Percentiles rank a stretch among this genome's conserved stretches.
Evolutionary conservation across 345 rosid species (phyloP).

Genomic region (Syzygium oleosum): DNA sequence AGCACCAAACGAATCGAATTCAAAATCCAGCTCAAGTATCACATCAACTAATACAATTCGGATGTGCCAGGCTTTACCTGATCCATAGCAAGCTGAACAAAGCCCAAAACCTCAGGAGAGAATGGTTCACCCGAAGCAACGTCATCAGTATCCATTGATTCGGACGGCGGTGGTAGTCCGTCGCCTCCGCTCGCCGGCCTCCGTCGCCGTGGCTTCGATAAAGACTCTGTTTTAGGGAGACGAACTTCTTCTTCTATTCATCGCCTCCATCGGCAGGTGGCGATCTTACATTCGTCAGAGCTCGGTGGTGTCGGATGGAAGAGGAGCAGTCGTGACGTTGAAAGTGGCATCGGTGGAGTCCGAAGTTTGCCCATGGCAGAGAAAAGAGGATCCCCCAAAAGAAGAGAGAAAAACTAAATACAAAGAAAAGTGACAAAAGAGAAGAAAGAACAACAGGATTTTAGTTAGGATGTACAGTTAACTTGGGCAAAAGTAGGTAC

Average conservation of each 20-base stretch:
- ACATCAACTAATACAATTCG: neutral
- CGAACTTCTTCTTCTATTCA: neutral
- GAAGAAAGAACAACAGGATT: neutral
- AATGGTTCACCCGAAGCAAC: neutral
- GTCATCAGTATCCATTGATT: too few relatives aligned
- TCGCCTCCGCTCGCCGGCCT: neutral
- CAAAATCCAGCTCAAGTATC: neutral
- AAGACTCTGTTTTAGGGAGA: neutral
- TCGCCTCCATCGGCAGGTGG: neutral
- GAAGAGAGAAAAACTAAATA: neutral
- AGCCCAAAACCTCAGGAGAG: neutral
- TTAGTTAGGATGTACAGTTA: too few relatives aligned
- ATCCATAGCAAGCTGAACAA: neutral
- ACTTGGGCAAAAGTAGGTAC: too few relatives aligned
- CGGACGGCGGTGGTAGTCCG: neutral
- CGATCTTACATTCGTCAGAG: neutral
- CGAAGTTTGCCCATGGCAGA: too few relatives aligned
- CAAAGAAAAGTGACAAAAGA: neutral
- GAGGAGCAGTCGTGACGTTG: too few relatives aligned
- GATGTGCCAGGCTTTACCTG: neutral
- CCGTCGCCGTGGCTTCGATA: neutral
- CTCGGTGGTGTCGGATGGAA: too few relatives aligned
- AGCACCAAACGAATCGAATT: neutral
- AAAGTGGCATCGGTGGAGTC: too few relatives aligned
- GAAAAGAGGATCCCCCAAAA: too few relatives aligned